These are phyloP conservation scores for Tinospora cordifolia DNA, from an alignment of 164 flowering plant species.

Conservation along the genomic window DNA sequence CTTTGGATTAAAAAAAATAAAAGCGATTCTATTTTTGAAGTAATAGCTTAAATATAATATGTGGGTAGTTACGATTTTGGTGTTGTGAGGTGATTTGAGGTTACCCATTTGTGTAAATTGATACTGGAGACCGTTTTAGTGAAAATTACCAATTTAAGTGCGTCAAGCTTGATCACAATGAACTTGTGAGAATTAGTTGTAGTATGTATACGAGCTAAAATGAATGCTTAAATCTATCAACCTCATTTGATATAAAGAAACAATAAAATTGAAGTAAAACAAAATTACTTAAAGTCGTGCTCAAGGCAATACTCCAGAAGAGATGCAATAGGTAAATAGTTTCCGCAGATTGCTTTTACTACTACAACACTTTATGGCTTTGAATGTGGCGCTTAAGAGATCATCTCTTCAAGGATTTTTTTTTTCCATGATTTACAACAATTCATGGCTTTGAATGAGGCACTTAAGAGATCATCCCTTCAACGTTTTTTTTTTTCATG, in stretches of 20 bases:
- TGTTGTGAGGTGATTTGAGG: neutral
- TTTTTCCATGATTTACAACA: neutral
- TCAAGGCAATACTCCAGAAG: neutral
- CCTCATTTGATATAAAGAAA: no score
- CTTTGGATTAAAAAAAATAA: neutral
- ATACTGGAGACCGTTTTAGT: neutral
- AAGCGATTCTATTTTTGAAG: neutral
- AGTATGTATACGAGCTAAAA: no score
- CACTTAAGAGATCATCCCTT: no score
- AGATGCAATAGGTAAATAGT: no score
- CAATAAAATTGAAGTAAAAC: no score
- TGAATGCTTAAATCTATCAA: no score
- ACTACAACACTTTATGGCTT: no score
- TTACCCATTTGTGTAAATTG: neutral
- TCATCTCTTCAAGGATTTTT: neutral
- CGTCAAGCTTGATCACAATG: neutral
- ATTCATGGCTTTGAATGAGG: neutral
- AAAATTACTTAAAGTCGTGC: neutral
- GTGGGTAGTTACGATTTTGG: neutral
- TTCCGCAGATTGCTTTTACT: no score
- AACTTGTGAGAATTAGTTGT: neutral
- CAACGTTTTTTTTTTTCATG: no score
- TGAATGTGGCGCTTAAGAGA: neutral
- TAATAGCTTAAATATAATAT: neutral
- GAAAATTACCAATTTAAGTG: neutral